Conservation (phyloP, 2,329 filamentous ascomycete species). For the Exserohilum turcica region DNA sequence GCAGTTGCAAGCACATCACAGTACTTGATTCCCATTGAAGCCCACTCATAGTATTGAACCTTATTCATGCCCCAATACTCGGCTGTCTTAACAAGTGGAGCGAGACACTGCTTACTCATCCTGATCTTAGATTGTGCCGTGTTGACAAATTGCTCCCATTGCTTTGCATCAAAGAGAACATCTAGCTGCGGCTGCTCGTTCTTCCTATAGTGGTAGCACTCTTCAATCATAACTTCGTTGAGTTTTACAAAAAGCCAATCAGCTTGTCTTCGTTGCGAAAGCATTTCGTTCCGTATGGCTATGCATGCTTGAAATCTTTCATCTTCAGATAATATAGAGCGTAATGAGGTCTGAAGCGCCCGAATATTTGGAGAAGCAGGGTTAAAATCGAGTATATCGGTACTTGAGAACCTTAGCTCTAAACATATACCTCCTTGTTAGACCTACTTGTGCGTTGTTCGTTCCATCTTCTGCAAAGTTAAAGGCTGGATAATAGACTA, state of each 20-base stretch:
- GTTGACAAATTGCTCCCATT: conserved; percentile 18
- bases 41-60: conserved; percentile 21
- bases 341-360: neutral
- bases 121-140: conserved; percentile 6
- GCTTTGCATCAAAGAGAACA: conserved; percentile 8
- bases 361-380: neutral
- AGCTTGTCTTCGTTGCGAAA: neutral
- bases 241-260: neutral
- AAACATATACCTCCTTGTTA: neutral
- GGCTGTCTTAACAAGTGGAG: conserved; percentile 16
- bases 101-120: conserved; percentile 17
- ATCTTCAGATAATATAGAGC: conserved; percentile 1
- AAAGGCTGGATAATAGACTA: neutral
- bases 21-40: conserved; percentile 16
- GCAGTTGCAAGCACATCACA: conserved; percentile 18
- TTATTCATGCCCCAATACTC: conserved; percentile 15
- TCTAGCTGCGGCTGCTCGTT: conserved; percentile 2
- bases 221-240: conserved; percentile 1
- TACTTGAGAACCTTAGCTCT: conserved; percentile 1
- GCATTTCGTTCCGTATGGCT: neutral
- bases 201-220: conserved; percentile 3
- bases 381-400: conserved; percentile 1
- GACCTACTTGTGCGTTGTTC: conserved; percentile 3
- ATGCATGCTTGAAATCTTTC: neutral
- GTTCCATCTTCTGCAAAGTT: conserved; percentile 1